Percentiles rank a stretch among this genome's conserved stretches.
Evolutionary conservation across 257 asterid species (phyloP).

Genomic region (Oldenlandia corymbosa): DNA sequence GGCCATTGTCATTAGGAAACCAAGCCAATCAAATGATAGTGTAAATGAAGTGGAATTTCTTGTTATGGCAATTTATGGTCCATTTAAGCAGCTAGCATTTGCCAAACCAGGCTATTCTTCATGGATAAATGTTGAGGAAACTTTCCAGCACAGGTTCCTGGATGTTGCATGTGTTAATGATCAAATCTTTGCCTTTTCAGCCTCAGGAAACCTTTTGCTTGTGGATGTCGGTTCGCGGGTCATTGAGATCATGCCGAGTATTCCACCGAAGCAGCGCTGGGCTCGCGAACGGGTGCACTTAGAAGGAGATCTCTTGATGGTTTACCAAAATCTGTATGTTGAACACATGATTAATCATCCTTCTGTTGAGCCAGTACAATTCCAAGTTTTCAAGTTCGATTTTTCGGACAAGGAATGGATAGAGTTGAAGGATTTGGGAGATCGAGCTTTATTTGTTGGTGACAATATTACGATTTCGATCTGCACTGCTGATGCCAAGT

Average conservation of each 20-base stretch:
- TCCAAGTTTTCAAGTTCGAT: slow-evolving; percentile 24
- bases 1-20: slow-evolving; percentile 16
- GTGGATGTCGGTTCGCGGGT: slow-evolving; percentile 4
- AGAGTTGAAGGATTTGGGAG: slow-evolving; percentile 26
- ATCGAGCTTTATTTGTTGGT: slow-evolving; percentile 27
- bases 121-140: slow-evolving; percentile 14
- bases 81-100: slow-evolving; percentile 17
- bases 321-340: not conserved
- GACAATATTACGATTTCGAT: slow-evolving; percentile 20
- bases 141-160: not conserved
- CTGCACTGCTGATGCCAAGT: slow-evolving; percentile 6
- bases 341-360: not conserved
- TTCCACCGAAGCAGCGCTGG: slow-evolving; percentile 13
- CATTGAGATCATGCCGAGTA: not conserved
- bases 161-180: slow-evolving; percentile 20
- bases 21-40: not conserved
- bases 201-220: slow-evolving; percentile 17
- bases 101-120: slow-evolving; percentile 17
- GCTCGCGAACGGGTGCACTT: slow-evolving; percentile 13
- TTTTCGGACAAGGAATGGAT: slow-evolving; percentile 25
- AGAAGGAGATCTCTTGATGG: slow-evolving; percentile 24
- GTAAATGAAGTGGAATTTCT: slow-evolving; percentile 1
- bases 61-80: slow-evolving; percentile 11
- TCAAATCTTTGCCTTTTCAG: slow-evolving; percentile 20
- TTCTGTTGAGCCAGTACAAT: not conserved